Percentiles rank a stretch among this genome's conserved stretches.
These are phyloP conservation scores for Lecanoromycetidae sp. DNA, from an alignment of 2,329 filamentous ascomycete species.

Conservation along the genomic window DNA sequence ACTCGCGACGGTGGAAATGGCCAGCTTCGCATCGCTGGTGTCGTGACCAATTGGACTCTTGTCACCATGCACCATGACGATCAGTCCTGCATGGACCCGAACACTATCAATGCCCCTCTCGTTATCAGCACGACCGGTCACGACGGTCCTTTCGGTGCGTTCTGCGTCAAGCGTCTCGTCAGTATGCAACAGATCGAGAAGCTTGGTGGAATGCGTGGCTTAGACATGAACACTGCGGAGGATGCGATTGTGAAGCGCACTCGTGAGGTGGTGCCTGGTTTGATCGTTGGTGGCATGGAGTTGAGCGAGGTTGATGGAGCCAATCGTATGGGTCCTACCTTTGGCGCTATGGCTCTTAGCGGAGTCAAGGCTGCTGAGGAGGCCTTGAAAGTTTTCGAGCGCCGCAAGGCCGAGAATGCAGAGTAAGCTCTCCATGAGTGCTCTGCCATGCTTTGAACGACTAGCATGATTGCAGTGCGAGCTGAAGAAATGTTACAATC, in stretches of 20 bases:
- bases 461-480: too few species aligned
- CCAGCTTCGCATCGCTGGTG: slow-evolving; percentile 38
- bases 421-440: background rate
- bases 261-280: slow-evolving; percentile 71
- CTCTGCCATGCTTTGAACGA: too few species aligned
- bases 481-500: too few species aligned
- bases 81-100: slow-evolving; percentile 93
- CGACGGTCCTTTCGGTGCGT: slow-evolving; percentile 82
- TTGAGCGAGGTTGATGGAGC: slow-evolving; percentile 80
- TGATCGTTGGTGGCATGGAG: slow-evolving; percentile 94
- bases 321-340: slow-evolving; percentile 82
- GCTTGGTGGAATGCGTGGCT: slow-evolving; percentile 80
- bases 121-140: slow-evolving; percentile 86
- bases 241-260: slow-evolving; percentile 90
- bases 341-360: slow-evolving; percentile 76
- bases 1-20: slow-evolving; percentile 47
- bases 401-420: slow-evolving; percentile 57
- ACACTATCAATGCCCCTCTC: slow-evolving; percentile 86
- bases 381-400: slow-evolving; percentile 63
- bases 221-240: slow-evolving; percentile 86
- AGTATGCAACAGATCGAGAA: slow-evolving; percentile 74
- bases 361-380: slow-evolving; percentile 90
- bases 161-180: slow-evolving; percentile 80
- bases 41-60: slow-evolving; percentile 93
- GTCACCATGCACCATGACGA: slow-evolving; percentile 79